Conservation (phyloP, 257 asterid genomes). For the Mitragyna speciosa region DNA sequence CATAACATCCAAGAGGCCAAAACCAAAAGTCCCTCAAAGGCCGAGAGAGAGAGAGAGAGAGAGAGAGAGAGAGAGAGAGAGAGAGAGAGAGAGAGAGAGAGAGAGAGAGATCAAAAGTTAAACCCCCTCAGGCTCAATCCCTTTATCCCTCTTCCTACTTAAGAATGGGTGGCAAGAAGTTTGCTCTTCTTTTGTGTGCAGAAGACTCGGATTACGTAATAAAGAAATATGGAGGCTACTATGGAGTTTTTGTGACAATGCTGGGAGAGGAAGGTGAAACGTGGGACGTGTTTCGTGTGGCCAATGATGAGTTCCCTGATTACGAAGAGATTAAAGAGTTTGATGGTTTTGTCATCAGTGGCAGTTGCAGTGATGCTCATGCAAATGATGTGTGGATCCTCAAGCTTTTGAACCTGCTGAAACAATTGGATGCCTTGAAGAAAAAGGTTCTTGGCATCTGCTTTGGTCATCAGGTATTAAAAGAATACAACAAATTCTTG, state of each 20-base stretch:
- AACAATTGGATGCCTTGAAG: conserved; percentile 58
- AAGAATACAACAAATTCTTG: neutral
- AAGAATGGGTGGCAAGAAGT: conserved; percentile 61
- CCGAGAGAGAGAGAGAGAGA: neutral
- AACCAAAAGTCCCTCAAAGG: neutral
- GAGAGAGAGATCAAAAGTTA: neutral
- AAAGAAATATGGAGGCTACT: conserved; percentile 80
- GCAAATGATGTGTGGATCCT: conserved; percentile 80
- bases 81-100: too few species aligned
- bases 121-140: too few species aligned
- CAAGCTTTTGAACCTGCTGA: conserved; percentile 48
- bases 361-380: conserved; percentile 90
- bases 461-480: conserved; percentile 80
- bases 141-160: neutral
- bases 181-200: conserved; percentile 78
- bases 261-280: conserved; percentile 82
- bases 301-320: conserved; percentile 70
- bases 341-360: conserved; percentile 84
- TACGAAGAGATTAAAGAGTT: conserved; percentile 60
- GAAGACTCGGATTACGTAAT: conserved; percentile 92
- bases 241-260: conserved; percentile 78
- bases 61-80: neutral
- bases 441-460: conserved; percentile 80
- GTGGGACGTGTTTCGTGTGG: conserved; percentile 69
- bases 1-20: conserved; percentile 10